Percentiles rank a stretch among this genome's conserved stretches.
phyloP scores from a whole-genome alignment of 148 eudicot genomes.

The Linanthus parryae region DNA sequence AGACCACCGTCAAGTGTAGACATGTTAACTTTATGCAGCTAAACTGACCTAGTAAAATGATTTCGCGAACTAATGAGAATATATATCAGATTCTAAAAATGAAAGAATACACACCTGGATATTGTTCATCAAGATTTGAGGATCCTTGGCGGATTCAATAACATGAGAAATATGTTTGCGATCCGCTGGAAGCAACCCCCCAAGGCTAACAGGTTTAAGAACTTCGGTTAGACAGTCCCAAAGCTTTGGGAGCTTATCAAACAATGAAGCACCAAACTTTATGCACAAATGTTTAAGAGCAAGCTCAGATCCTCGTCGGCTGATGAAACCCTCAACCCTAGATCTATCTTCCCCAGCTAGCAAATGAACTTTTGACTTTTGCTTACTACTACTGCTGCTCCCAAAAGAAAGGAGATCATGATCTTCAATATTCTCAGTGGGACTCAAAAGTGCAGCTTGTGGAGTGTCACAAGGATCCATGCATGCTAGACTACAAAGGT shows the following conservation, averaged over 20 bases:
- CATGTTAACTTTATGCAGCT: no score
- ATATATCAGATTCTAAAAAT: not conserved
- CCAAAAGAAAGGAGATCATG: constrained; percentile 67
- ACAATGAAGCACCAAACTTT: constrained; percentile 72
- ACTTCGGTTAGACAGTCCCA: constrained; percentile 98
- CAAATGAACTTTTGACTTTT: constrained; percentile 58
- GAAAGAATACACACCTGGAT: constrained; percentile 37
- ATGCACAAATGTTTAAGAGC: constrained; percentile 77
- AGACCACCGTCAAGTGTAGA: no score
- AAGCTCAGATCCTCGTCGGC: constrained; percentile 96
- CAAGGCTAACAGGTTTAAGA: constrained; percentile 57
- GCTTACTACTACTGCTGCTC: constrained; percentile 37
- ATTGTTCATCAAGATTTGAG: constrained; percentile 88
- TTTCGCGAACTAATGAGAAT: no score
- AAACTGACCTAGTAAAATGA: no score
- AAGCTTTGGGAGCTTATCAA: constrained; percentile 82
- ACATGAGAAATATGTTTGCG: constrained; percentile 40
- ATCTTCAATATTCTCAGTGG: constrained; percentile 74
- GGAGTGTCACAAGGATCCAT: constrained; percentile 96
- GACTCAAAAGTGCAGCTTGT: constrained; percentile 71
- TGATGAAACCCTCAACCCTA: constrained; percentile 75
- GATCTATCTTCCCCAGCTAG: constrained; percentile 70
- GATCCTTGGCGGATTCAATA: constrained; percentile 62
- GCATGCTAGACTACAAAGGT: constrained; percentile 74
- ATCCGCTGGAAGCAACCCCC: constrained; percentile 29